These are phyloP conservation scores for Astragalus membranaceus DNA, from an alignment of 306 rosid genomes.

Conservation along the genomic window DNA sequence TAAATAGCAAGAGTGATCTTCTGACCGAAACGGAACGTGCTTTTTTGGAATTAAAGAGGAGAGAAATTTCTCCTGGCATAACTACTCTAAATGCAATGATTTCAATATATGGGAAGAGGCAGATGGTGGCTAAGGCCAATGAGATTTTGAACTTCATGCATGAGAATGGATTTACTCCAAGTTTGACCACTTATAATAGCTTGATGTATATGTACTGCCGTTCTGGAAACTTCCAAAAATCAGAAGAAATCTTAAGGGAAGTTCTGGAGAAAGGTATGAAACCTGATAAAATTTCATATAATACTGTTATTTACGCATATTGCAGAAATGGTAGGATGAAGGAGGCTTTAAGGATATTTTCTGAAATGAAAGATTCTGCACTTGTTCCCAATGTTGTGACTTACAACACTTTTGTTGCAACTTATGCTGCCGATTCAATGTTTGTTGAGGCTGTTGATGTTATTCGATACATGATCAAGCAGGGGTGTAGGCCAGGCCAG, in stretches of 20 bases:
- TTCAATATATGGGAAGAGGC: slow-evolving; percentile 82
- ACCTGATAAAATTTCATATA: slow-evolving; percentile 73
- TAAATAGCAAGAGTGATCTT: slow-evolving; percentile 76
- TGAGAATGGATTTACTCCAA: slow-evolving; percentile 73
- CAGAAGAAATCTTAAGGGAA: slow-evolving; percentile 68
- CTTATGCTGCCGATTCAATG: slow-evolving; percentile 73
- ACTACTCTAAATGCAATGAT: slow-evolving; percentile 83
- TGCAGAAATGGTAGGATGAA: slow-evolving; percentile 77
- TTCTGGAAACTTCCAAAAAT: slow-evolving; percentile 58
- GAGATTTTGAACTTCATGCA: slow-evolving; percentile 68
- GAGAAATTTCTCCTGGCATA: slow-evolving; percentile 65
- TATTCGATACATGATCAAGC: slow-evolving; percentile 76
- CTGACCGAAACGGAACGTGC: slow-evolving; percentile 70
- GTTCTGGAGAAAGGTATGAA: slow-evolving; percentile 65
- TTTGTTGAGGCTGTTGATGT: slow-evolving; percentile 74
- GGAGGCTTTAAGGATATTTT: slow-evolving; percentile 73
- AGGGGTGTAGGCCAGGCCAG: slow-evolving; percentile 74
- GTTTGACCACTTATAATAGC: slow-evolving; percentile 85
- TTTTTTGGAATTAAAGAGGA: slow-evolving; percentile 54
- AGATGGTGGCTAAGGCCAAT: slow-evolving; percentile 62
- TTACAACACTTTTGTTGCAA: slow-evolving; percentile 72
- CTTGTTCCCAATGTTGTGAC: slow-evolving; percentile 76
- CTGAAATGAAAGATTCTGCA: slow-evolving; percentile 66
- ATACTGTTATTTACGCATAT: slow-evolving; percentile 71
- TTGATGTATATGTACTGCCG: slow-evolving; percentile 87